Percentiles rank a stretch among this genome's conserved stretches.
Evolutionary conservation across 2,329 filamentous ascomycete genomes (phyloP).

Genomic region (Penicillium sp.): DNA sequence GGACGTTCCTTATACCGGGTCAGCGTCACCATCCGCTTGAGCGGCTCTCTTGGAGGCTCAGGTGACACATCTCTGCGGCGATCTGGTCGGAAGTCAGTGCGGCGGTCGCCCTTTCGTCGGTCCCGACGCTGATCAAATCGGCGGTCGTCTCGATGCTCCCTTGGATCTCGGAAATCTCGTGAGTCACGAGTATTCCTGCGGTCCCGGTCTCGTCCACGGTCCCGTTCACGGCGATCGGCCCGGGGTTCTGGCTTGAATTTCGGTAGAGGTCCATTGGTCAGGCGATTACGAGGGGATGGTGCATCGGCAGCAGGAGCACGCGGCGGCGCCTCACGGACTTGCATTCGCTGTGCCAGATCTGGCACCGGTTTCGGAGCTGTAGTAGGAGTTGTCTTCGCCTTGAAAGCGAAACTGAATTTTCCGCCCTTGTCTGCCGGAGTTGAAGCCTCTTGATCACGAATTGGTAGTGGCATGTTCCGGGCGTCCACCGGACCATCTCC

Average conservation of each 20-base stretch:
- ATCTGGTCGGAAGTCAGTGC: slow-evolving; percentile 38
- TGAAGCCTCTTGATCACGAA: slow-evolving; percentile 55
- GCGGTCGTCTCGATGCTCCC: slow-evolving; percentile 39
- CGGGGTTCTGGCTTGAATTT: slow-evolving; percentile 43
- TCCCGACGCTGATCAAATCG: slow-evolving; percentile 44
- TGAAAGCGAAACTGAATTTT: slow-evolving; percentile 94
- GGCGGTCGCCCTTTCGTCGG: slow-evolving; percentile 33
- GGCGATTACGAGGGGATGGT: slow-evolving; percentile 40
- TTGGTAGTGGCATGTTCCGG: slow-evolving; percentile 57
- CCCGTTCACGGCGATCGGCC: slow-evolving; percentile 46
- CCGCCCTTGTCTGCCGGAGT: slow-evolving; percentile 56
- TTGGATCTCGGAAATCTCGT: slow-evolving; percentile 33
- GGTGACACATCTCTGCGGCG: slow-evolving; percentile 51
- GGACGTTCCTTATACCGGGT: slow-evolving; percentile 72
- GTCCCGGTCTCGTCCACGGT: slow-evolving; percentile 19
- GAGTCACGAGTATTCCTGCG: slow-evolving; percentile 37
- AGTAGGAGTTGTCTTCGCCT: slow-evolving; percentile 66
- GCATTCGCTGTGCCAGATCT: slow-evolving; percentile 51
- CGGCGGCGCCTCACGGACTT: slow-evolving; percentile 39
- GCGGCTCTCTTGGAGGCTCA: slow-evolving; percentile 46
- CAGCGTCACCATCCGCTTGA: slow-evolving; percentile 65
- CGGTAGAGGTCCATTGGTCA: slow-evolving; percentile 37
- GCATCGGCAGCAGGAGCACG: slow-evolving; percentile 30
- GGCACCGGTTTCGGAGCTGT: slow-evolving; percentile 53
- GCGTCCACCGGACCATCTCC: slow-evolving; percentile 26